phyloP scores from a whole-genome alignment of 2,329 filamentous ascomycete genomes.

The Aureobasidium sp. region DNA sequence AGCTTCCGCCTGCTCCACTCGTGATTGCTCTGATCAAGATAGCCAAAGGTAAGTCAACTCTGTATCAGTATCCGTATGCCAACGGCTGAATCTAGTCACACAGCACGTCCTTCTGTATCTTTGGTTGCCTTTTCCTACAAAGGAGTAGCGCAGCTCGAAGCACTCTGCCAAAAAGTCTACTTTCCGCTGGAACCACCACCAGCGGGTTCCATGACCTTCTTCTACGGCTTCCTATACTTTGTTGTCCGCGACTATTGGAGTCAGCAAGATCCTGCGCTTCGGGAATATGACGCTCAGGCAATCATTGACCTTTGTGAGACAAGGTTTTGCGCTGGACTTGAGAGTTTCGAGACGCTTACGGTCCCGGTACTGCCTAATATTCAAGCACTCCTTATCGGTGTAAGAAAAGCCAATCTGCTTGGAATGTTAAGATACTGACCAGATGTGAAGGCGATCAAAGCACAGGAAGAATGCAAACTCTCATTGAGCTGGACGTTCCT shows the following conservation, averaged over 20 bases:
- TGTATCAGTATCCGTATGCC: not conserved
- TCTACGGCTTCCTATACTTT: constrained; percentile 12
- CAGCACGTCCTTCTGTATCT: constrained; percentile 10
- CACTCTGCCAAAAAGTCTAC: constrained; percentile 13
- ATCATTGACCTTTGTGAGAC: constrained; percentile 11
- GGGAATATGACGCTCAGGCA: not conserved
- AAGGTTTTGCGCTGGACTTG: constrained; percentile 10
- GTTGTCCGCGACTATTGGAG: constrained; percentile 11
- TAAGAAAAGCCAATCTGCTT: not conserved
- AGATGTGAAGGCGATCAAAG: constrained; percentile 4
- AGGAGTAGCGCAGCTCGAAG: not conserved
- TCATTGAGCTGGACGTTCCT: constrained; percentile 12
- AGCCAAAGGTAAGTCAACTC: constrained; percentile 3
- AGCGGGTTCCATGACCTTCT: constrained; percentile 6
- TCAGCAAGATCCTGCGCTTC: constrained; percentile 4
- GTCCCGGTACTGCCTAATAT: constrained; percentile 11
- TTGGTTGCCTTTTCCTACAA: constrained; percentile 6
- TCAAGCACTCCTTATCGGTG: constrained; percentile 7
- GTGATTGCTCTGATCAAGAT: constrained; percentile 10
- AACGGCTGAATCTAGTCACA: not conserved
- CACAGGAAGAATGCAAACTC: constrained; percentile 14
- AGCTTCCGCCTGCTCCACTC: constrained; percentile 8
- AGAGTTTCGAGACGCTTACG: constrained; percentile 11
- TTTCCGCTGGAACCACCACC: constrained; percentile 8
- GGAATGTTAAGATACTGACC: not conserved